Percentiles rank a stretch among this genome's conserved stretches.
phyloP scores from a whole-genome alignment of 208 protist genomes.

The Trypanosoma lewisi region DNA sequence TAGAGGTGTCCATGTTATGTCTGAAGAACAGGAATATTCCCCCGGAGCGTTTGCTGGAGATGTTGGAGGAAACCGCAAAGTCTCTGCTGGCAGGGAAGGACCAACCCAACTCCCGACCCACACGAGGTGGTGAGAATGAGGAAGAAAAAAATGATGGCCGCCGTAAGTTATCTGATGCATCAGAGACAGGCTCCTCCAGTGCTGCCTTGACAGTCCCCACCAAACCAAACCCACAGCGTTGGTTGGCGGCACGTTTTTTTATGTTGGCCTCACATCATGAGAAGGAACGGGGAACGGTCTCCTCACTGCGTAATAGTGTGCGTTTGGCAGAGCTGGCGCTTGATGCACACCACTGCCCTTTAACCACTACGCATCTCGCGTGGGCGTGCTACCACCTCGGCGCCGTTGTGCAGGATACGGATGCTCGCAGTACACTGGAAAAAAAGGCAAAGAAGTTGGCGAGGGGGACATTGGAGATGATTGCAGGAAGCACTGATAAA shows the following conservation, averaged over 20 bases:
- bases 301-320: conserved; percentile 30
- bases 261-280: conserved; percentile 42
- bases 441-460: conserved; percentile 5
- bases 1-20: conserved; percentile 40
- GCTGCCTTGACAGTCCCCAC: too few species aligned
- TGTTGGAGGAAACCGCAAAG: conserved; percentile 52
- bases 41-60: conserved; percentile 27
- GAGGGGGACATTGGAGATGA: neutral
- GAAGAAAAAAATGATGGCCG: neutral
- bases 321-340: conserved; percentile 44
- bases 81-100: conserved; percentile 53
- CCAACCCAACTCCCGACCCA: too few species aligned
- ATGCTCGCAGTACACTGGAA: conserved; percentile 9
- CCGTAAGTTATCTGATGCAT: neutral
- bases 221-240: conserved; percentile 8
- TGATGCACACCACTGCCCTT: conserved; percentile 29
- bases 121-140: neutral
- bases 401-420: conserved; percentile 7
- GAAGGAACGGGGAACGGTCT: conserved; percentile 23
- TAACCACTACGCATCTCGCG: conserved; percentile 45
- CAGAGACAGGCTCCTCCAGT: neutral
- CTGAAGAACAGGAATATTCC: conserved; percentile 24
- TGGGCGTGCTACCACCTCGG: conserved; percentile 32
- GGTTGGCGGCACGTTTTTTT: conserved; percentile 60
- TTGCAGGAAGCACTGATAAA: conserved; percentile 1